Percentiles rank a stretch among this genome's conserved stretches.
Conservation (phyloP, 164 flowering plant species). For the Litsea cubeba region DNA sequence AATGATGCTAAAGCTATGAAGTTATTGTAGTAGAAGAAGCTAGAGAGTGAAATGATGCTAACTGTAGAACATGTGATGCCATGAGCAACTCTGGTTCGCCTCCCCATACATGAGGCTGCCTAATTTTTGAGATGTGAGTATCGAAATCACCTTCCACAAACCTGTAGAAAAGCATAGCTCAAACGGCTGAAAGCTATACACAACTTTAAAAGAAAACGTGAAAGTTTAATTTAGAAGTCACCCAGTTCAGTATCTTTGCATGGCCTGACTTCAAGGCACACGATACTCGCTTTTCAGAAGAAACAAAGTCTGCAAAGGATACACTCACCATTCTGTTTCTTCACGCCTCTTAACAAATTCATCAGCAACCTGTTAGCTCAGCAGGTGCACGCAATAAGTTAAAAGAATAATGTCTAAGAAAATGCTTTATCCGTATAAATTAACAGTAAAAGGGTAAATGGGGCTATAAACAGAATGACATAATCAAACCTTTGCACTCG, state of each 20-base stretch:
- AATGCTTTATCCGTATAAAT: not conserved
- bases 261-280: not conserved
- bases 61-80: constrained; percentile 94
- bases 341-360: constrained; percentile 81
- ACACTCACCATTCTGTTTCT: constrained; percentile 91
- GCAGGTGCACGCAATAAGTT: not conserved
- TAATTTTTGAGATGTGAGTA: constrained; percentile 66
- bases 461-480: not conserved
- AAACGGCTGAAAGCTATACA: not conserved
- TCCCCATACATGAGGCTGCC: constrained; percentile 96
- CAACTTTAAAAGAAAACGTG: too few species aligned
- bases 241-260: not conserved
- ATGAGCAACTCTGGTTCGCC: constrained; percentile 96
- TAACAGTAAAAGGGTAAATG: not conserved
- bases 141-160: constrained; percentile 97
- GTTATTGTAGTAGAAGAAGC: not conserved
- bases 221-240: not conserved
- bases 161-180: constrained; percentile 35
- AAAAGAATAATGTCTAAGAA: not conserved
- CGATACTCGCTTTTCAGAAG: not conserved
- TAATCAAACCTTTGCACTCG: not conserved
- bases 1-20: not conserved
- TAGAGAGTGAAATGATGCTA: constrained; percentile 18
- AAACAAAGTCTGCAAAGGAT: not conserved
- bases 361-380: constrained; percentile 74